Conservation (phyloP, 169 alveolate genomes). For the Cryptosporidium muris region DNA sequence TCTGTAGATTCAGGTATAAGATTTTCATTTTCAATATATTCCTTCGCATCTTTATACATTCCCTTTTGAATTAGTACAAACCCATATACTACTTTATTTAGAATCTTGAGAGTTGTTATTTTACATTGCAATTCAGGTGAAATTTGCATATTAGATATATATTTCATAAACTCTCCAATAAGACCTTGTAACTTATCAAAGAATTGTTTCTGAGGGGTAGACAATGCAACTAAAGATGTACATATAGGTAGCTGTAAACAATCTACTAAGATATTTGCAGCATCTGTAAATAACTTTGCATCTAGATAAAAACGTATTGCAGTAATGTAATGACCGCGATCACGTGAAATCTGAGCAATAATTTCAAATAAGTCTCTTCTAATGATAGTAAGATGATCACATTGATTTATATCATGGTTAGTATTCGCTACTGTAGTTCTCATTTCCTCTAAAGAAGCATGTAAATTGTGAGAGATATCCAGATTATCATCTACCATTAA, state of each 20-base stretch:
- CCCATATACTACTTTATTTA: conserved; percentile 36
- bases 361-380: conserved; percentile 19
- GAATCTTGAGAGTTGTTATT: conserved; percentile 12
- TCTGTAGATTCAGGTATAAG: conserved; percentile 42
- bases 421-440: conserved; percentile 21
- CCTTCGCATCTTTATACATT: conserved; percentile 46
- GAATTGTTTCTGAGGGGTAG: conserved; percentile 57
- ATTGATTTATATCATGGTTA: conserved; percentile 16
- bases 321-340: conserved; percentile 61
- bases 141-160: conserved; percentile 8
- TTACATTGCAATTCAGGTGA: conserved; percentile 19
- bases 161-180: conserved; percentile 5
- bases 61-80: conserved; percentile 67
- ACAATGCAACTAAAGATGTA: conserved; percentile 29
- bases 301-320: conserved; percentile 52
- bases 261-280: conserved; percentile 25
- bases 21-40: conserved; percentile 48
- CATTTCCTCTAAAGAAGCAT: conserved; percentile 4
- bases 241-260: conserved; percentile 53
- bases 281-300: conserved; percentile 42
- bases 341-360: conserved; percentile 43
- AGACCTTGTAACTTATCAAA: conserved; percentile 50
- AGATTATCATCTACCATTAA: conserved; percentile 27
- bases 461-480: too few species aligned
- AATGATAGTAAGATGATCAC: background rate